A percentile compares a stretch with the other conserved stretches of the same genome.
phyloP scores from a whole-genome alignment of 2,329 filamentous ascomycete species.

The Aspergillus calidoustus region DNA sequence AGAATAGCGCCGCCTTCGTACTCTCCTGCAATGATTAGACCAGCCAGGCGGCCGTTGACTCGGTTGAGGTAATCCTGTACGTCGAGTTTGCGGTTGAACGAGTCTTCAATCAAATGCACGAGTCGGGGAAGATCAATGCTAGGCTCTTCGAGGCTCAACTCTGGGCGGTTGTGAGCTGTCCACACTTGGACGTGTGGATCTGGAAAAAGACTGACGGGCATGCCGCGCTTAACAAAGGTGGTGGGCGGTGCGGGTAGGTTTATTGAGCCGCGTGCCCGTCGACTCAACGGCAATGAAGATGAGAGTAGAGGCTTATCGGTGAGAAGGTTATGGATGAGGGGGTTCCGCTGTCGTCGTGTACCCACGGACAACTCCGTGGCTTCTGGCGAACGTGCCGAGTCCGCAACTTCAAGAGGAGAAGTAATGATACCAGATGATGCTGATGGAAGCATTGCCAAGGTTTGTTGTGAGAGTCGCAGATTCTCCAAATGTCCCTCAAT shows the following conservation, averaged over 20 bases:
- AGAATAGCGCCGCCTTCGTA: conserved; percentile 95
- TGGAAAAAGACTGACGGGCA: conserved; percentile 84
- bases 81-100: conserved; percentile 84
- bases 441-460: conserved; percentile 76
- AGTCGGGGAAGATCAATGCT: conserved; percentile 82
- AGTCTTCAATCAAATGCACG: conserved; percentile 88
- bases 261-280: conserved; percentile 52
- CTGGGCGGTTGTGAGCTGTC: conserved; percentile 65
- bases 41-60: conserved; percentile 80
- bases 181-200: conserved; percentile 69
- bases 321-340: conserved; percentile 90
- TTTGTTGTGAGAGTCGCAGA: conserved; percentile 70
- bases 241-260: conserved; percentile 58
- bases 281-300: conserved; percentile 79
- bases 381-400: conserved; percentile 48
- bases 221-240: conserved; percentile 87
- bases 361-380: conserved; percentile 50
- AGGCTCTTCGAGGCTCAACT: conserved; percentile 75
- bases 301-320: conserved; percentile 94
- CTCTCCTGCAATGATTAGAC: conserved; percentile 91
- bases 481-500: conserved; percentile 67
- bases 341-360: conserved; percentile 72
- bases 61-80: conserved; percentile 79
- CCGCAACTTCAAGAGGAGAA: conserved; percentile 81
- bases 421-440: conserved; percentile 88